Evolutionary conservation across 768 basidiomycete species (phyloP).

Genomic region (Lentinula raphanica): DNA sequence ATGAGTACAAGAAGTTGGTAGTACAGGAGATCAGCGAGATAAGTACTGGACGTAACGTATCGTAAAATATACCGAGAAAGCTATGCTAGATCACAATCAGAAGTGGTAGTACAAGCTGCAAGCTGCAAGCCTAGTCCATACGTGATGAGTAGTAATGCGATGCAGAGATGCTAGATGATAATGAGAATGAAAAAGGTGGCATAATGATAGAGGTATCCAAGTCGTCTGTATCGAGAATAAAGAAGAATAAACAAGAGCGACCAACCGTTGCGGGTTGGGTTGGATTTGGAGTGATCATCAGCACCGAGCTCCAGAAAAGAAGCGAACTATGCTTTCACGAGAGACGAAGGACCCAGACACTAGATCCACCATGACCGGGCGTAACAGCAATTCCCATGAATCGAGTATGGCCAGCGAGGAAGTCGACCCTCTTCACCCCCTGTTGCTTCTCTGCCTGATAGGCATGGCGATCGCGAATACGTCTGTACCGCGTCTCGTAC

Average conservation of each 20-base stretch:
- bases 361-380: not conserved
- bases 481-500: slow-evolving; percentile 35
- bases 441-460: slow-evolving; percentile 36
- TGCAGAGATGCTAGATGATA: not conserved
- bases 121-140: not conserved
- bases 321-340: not conserved
- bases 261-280: not conserved
- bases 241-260: not conserved
- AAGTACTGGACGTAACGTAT: not conserved
- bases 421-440: slow-evolving; percentile 53
- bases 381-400: slow-evolving; percentile 29
- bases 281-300: not conserved
- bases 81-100: not conserved
- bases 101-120: not conserved
- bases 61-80: not conserved
- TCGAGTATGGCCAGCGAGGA: slow-evolving; percentile 32
- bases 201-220: not conserved
- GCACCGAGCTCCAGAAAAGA: not conserved
- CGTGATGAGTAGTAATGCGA: not conserved
- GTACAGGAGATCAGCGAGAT: no score
- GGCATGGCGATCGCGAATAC: slow-evolving; percentile 22
- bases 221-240: not conserved
- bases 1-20: no score
- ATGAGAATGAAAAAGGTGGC: not conserved
- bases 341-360: not conserved